Evolutionary conservation across 495 filamentous ascomycete genomes (phyloP), one percentile per base, ranked within the genome.

Genomic region (Pyronema domesticum): DNA sequence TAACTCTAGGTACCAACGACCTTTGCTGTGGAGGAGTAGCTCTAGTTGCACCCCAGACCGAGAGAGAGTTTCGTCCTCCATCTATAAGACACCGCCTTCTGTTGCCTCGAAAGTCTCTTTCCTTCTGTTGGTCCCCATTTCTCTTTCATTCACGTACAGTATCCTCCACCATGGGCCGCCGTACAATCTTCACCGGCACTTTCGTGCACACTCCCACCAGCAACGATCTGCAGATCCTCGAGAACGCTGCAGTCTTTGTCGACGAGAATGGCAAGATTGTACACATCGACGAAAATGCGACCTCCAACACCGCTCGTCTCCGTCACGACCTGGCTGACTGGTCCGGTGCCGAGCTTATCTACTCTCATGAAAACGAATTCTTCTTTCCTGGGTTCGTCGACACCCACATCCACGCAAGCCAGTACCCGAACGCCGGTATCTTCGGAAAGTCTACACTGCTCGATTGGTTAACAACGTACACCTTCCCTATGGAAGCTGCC

Each of bases 371-470:
- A 46, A 73, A 71, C 7, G 72, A 81, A 54, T 95, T 94, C 68
- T 94, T 89, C 71, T 95, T 95, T 61, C 89, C 89, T 0, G 89
- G 89, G 11, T 94, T 96, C 65, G 81, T 96, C 86, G 89, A 96
- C 68, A 94, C 89, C 11, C 89, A 96, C 68, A 83, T 94, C 58
- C 89, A 96, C 68, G 89, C 89, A 45, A 77, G 86, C 0, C 89
- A 96, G 72, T 91, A 93, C 64, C 88, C 89, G 54, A 96, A 96
- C 61, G 73, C 77, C 6, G 89, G 89, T 49, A 79, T 96, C 60
- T 95, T 95, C 64, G 89, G 89, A 65, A 83, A 82, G 47, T 79
- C 82, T 3, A 94, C 87, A 14, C 78, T 98, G 43, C 76, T 98
- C 18, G 79, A 85, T 68, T 98, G 89, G 89, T 76, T 98, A 5